Evolutionary conservation across 306 rosid species (phyloP).

Genomic region (Geum urbanum): DNA sequence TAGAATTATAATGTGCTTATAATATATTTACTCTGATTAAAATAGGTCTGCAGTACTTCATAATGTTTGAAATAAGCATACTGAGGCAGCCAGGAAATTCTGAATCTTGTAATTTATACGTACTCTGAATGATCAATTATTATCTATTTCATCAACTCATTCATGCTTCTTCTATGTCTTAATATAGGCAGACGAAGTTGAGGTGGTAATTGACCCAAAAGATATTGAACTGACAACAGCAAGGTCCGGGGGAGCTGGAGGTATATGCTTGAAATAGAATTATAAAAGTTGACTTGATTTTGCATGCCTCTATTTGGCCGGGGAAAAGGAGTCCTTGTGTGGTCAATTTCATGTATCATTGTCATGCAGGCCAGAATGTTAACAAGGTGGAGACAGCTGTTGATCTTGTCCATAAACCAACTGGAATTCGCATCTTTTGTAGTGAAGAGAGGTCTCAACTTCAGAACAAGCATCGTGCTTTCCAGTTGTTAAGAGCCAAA

Average conservation of each 20-base stretch:
- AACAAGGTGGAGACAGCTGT: constrained; percentile 98
- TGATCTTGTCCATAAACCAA: constrained; percentile 92
- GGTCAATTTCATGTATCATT: constrained; percentile 21
- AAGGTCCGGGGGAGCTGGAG: constrained; percentile 99
- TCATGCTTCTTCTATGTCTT: constrained; percentile 27
- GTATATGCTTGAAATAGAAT: constrained; percentile 39
- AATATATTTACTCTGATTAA: neutral
- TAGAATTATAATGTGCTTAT: neutral
- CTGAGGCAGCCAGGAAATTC: neutral
- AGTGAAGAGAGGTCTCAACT: constrained; percentile 96
- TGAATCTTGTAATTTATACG: constrained; percentile 7
- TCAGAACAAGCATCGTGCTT: constrained; percentile 78
- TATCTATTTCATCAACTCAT: constrained; percentile 13
- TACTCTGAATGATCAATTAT: constrained; percentile 5
- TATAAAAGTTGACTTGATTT: constrained; percentile 18
- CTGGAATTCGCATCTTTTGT: constrained; percentile 97
- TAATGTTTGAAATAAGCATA: neutral
- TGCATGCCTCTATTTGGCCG: constrained; percentile 12
- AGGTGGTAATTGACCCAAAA: constrained; percentile 84
- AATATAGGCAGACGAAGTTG: constrained; percentile 92
- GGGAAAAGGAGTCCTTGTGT: constrained; percentile 15
- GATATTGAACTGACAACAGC: constrained; percentile 91
- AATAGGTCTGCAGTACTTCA: neutral
- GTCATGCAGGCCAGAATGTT: constrained; percentile 90
- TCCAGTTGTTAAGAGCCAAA: constrained; percentile 93